Evolutionary conservation across 306 rosid genomes (phyloP).

Genomic region (Acacia melanoxylon): DNA sequence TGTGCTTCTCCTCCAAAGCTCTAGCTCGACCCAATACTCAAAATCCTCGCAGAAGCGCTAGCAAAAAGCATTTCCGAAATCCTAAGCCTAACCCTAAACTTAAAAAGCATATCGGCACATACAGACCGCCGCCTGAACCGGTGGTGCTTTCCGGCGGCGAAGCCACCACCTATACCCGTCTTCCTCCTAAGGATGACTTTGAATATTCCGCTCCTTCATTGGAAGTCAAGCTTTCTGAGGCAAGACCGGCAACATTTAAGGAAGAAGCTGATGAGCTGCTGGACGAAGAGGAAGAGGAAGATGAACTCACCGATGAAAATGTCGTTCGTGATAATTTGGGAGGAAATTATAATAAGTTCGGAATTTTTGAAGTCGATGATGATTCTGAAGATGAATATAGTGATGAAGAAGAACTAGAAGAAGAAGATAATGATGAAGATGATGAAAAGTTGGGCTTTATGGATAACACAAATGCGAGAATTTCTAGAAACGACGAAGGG

Average conservation of each 20-base stretch:
- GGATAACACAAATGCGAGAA: conserved; percentile 22
- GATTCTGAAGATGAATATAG: conserved; percentile 43
- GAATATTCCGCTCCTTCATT: conserved; percentile 53
- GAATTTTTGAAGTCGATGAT: conserved; percentile 33
- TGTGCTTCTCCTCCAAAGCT: conserved; percentile 54
- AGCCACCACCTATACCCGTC: conserved; percentile 84
- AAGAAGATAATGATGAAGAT: background rate
- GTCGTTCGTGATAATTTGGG: conserved; percentile 17
- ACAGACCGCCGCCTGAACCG: conserved; percentile 39
- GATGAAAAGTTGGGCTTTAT: conserved; percentile 13
- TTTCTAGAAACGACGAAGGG: background rate
- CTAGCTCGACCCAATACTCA: conserved; percentile 53
- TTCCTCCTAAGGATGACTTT: conserved; percentile 83
- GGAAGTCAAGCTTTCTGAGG: conserved; percentile 77
- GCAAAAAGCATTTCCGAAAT: conserved; percentile 29
- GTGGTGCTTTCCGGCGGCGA: conserved; percentile 53
- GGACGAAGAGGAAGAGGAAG: conserved; percentile 30
- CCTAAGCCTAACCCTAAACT: conserved; percentile 39
- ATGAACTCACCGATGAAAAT: conserved; percentile 13
- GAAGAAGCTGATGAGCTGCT: conserved; percentile 30
- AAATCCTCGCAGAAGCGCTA: conserved; percentile 32
- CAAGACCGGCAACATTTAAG: conserved; percentile 36
- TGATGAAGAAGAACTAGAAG: conserved; percentile 20
- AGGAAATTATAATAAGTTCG: conserved; percentile 26
- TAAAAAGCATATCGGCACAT: conserved; percentile 21